Conservation (phyloP, 352 stramenopile genomes). For the Discostella stelligera region DNA sequence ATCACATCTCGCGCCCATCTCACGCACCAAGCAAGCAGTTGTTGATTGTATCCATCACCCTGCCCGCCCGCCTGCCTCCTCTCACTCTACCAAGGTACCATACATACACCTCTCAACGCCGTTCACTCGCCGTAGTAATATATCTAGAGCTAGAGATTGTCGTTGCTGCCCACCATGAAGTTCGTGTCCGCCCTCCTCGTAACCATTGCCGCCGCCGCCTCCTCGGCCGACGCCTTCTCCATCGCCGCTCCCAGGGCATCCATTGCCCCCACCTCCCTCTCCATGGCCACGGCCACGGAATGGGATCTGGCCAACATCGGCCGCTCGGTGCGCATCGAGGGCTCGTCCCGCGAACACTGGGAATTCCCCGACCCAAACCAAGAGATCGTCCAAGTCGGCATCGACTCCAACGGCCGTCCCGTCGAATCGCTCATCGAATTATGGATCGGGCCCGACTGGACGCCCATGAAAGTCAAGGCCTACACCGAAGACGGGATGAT, state of each 20-base stretch:
- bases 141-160: not conserved
- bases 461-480: slow-evolving; percentile 60
- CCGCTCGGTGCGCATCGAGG: slow-evolving; percentile 49
- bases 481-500: slow-evolving; percentile 62
- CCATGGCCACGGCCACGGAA: slow-evolving; percentile 36
- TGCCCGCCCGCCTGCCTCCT: too few relatives aligned
- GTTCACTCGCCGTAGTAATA: too few relatives aligned
- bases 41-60: not conserved
- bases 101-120: too few relatives aligned
- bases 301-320: slow-evolving; percentile 50
- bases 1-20: not conserved
- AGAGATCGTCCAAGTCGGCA: slow-evolving; percentile 55
- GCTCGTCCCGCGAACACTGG: slow-evolving; percentile 51
- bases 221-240: slow-evolving; percentile 13
- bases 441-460: slow-evolving; percentile 61
- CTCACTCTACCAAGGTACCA: too few relatives aligned
- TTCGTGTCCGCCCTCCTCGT: slow-evolving; percentile 32
- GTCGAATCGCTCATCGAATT: slow-evolving; percentile 51
- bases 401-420: slow-evolving; percentile 53
- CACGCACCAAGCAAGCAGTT: too few relatives aligned
- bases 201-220: slow-evolving; percentile 26
- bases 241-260: slow-evolving; percentile 20
- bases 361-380: slow-evolving; percentile 56
- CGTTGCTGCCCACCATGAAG: slow-evolving; percentile 37
- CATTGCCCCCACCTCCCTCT: slow-evolving; percentile 4